Evolutionary conservation across 1,284 basidiomycete species (phyloP).

Genomic region (Moesziomyces sp.): DNA sequence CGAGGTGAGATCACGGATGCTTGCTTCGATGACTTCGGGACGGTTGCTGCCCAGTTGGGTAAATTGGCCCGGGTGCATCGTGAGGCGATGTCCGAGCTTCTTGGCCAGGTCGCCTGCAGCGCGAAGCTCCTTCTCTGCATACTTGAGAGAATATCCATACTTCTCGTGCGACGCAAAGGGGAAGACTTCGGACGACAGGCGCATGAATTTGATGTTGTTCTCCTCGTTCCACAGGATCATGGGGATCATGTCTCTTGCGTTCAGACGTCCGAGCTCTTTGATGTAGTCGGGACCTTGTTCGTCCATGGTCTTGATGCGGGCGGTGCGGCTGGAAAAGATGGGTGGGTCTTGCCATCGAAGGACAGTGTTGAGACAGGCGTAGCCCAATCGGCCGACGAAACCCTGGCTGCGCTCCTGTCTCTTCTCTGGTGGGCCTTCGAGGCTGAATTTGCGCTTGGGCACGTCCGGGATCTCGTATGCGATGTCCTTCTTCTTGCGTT

Average conservation of each 20-base stretch:
- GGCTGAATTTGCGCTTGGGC: slow-evolving; percentile 45
- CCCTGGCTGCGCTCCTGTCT: slow-evolving; percentile 40
- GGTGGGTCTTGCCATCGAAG: slow-evolving; percentile 78
- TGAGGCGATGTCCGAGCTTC: slow-evolving; percentile 81
- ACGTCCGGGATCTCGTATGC: slow-evolving; percentile 77
- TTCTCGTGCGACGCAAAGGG: slow-evolving; percentile 85
- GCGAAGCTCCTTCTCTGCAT: slow-evolving; percentile 73
- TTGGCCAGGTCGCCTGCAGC: slow-evolving; percentile 79
- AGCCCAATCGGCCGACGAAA: slow-evolving; percentile 69
- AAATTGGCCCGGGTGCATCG: slow-evolving; percentile 84
- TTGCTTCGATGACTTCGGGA: slow-evolving; percentile 77
- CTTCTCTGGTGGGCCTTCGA: slow-evolving; percentile 45
- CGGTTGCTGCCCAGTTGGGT: slow-evolving; percentile 85
- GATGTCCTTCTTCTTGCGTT: slow-evolving; percentile 73
- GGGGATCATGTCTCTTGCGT: slow-evolving; percentile 75
- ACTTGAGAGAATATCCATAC: slow-evolving; percentile 82
- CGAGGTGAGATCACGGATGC: slow-evolving; percentile 82
- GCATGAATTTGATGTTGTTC: slow-evolving; percentile 63
- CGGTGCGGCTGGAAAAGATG: slow-evolving; percentile 82
- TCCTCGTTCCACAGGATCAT: slow-evolving; percentile 72
- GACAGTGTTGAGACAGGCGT: slow-evolving; percentile 86
- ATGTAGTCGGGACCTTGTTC: slow-evolving; percentile 84
- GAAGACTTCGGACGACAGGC: slow-evolving; percentile 77
- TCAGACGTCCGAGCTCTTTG: slow-evolving; percentile 81
- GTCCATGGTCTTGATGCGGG: slow-evolving; percentile 79